Conservation (phyloP, 805 yeast species). For the Allodekkera sacchari region DNA sequence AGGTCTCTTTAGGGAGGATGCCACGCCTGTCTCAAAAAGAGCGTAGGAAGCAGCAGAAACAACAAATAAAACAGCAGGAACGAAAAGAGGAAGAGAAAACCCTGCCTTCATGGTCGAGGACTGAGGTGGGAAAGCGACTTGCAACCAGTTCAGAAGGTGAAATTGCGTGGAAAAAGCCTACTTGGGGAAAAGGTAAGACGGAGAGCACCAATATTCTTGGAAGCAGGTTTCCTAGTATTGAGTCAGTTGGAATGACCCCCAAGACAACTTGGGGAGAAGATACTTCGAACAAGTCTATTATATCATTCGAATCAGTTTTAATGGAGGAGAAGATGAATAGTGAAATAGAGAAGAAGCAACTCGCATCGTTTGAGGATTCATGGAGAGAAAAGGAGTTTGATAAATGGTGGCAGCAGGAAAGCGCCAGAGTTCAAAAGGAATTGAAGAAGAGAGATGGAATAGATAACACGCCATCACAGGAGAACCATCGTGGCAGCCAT, state of each 20-base stretch:
- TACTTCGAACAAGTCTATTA: slow-evolving; percentile 7
- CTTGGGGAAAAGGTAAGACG: slow-evolving; percentile 1
- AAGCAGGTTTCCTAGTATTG: neutral
- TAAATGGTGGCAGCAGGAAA: slow-evolving; percentile 81
- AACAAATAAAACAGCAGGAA: neutral
- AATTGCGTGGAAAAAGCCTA: too few species aligned
- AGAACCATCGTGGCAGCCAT: neutral
- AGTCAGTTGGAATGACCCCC: neutral
- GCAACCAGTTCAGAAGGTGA: slow-evolving; percentile 1
- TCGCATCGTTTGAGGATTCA: slow-evolving; percentile 50
- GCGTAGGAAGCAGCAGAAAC: slow-evolving; percentile 6
- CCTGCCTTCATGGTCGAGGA: slow-evolving; percentile 3
- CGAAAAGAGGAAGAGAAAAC: neutral
- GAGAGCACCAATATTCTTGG: slow-evolving; percentile 1
- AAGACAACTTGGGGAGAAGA: slow-evolving; percentile 6
- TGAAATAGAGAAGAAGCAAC: slow-evolving; percentile 19
- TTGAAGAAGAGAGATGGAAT: slow-evolving; percentile 12
- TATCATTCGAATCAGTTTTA: slow-evolving; percentile 18
- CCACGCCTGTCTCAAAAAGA: slow-evolving; percentile 14
- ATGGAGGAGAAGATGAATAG: slow-evolving; percentile 18
- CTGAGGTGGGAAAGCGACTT: too few species aligned
- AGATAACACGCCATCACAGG: slow-evolving; percentile 3
- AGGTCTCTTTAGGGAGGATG: too few species aligned
- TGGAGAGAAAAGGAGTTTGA: slow-evolving; percentile 80
- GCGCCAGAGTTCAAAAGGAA: slow-evolving; percentile 49